Conservation (phyloP, 164 flowering plant species). For the Vitis cinerea region DNA sequence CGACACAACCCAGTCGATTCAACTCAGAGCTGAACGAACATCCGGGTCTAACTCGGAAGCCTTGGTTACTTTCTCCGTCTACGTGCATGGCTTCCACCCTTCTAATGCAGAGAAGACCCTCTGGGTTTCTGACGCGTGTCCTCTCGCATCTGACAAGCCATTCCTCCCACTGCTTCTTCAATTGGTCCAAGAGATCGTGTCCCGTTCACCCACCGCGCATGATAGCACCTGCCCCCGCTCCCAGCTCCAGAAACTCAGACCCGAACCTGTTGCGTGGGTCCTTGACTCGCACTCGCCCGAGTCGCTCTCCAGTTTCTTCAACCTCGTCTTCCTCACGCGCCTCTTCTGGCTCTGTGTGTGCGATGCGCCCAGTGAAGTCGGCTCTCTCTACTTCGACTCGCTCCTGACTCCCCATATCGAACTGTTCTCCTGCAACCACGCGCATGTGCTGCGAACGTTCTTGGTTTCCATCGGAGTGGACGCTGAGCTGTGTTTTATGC, state of each 20-base stretch:
- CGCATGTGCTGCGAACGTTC: constrained; percentile 47
- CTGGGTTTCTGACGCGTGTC: constrained; percentile 81
- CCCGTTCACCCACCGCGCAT: constrained; percentile 55
- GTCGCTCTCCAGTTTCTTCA: constrained; percentile 64
- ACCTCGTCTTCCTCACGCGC: constrained; percentile 63
- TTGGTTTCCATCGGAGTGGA: constrained; percentile 67
- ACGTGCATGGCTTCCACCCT: constrained; percentile 40
- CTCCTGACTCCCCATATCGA: constrained; percentile 51
- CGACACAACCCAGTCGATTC: constrained; percentile 38
- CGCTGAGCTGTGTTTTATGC: constrained; percentile 71
- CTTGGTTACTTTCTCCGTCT: constrained; percentile 51
- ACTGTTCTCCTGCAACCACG: constrained; percentile 32
- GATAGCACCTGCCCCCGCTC: constrained; percentile 49
- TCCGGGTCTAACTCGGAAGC: constrained; percentile 40
- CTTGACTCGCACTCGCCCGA: constrained; percentile 67
- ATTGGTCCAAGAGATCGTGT: constrained; percentile 67
- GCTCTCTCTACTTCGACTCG: constrained; percentile 60
- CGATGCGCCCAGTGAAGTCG: constrained; percentile 71
- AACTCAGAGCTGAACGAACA: constrained; percentile 60
- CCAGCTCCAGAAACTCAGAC: constrained; percentile 46
- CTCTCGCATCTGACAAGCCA: constrained; percentile 51
- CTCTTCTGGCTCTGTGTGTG: constrained; percentile 80
- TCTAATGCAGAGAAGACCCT: constrained; percentile 27
- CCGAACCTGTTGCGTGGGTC: constrained; percentile 57
- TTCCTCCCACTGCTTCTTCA: constrained; percentile 75